phyloP scores from a whole-genome alignment of 805 yeast species.

The Ogataea wickerhamii region DNA sequence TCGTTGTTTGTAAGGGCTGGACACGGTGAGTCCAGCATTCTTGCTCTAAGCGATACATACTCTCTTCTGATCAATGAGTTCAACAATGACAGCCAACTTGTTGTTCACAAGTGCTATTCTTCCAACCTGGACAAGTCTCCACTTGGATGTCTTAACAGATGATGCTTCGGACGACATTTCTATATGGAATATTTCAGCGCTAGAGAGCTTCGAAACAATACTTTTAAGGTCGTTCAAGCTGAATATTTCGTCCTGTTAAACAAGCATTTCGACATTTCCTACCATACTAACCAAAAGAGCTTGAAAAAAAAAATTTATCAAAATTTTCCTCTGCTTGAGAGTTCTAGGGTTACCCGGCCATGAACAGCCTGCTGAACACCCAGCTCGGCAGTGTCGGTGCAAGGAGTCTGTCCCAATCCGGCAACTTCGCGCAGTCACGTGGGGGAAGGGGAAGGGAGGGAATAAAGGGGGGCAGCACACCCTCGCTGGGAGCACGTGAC shows the following conservation, averaged over 20 bases:
- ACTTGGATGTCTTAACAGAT: conserved; percentile 87
- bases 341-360: not conserved
- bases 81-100: conserved; percentile 95
- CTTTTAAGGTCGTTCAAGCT: too few relatives aligned
- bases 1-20: too few relatives aligned
- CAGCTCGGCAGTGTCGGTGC: not conserved
- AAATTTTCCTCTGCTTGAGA: not conserved
- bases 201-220: not conserved
- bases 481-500: too few relatives aligned
- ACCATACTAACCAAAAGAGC: too few relatives aligned
- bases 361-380: too few relatives aligned
- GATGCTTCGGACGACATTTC: conserved; percentile 46
- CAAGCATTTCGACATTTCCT: not conserved
- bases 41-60: conserved; percentile 66
- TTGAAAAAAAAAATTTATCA: not conserved
- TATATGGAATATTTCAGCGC: not conserved
- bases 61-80: conserved; percentile 98
- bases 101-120: conserved; percentile 94
- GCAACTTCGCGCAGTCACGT: too few relatives aligned
- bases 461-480: too few relatives aligned
- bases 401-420: not conserved
- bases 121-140: conserved; percentile 99
- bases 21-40: not conserved
- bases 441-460: too few relatives aligned
- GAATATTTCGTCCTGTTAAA: not conserved